Conservation (phyloP, 257 asterid genomes). For the Primulina tabacum region DNA sequence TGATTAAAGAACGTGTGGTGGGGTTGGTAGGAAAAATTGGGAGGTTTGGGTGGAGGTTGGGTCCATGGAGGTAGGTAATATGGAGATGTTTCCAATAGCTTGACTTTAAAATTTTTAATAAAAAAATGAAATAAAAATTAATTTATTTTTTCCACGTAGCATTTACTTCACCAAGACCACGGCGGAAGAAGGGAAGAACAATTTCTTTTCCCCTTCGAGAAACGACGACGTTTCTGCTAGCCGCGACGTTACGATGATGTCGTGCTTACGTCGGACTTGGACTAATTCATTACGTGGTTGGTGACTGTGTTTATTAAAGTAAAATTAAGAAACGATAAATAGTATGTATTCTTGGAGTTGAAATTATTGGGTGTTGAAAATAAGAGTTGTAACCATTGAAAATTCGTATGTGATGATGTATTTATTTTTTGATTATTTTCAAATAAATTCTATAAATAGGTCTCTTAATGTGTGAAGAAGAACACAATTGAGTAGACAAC, state of each 20-base stretch:
- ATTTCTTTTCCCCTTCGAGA: not conserved
- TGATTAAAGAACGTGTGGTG: not conserved
- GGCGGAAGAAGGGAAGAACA: not conserved
- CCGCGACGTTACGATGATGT: not conserved
- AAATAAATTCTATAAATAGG: too few relatives aligned
- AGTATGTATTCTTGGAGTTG: too few relatives aligned
- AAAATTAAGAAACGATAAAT: constrained; percentile 11
- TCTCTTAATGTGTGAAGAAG: too few relatives aligned
- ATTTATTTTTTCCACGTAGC: not conserved
- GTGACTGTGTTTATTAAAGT: constrained; percentile 6
- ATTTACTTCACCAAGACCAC: not conserved
- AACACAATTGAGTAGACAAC: too few relatives aligned
- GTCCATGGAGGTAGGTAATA: not conserved
- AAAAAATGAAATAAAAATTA: too few relatives aligned
- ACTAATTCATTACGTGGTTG: constrained; percentile 19
- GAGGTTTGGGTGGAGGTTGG: not conserved
- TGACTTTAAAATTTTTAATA: too few relatives aligned
- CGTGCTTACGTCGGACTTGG: not conserved
- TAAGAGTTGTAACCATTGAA: too few relatives aligned
- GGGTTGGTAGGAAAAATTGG: not conserved
- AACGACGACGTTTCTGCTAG: not conserved
- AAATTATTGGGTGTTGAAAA: too few relatives aligned
- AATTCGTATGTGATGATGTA: too few relatives aligned
- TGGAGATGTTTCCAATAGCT: not conserved
- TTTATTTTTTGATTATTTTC: too few relatives aligned